Base-by-base conservation (phyloP, 108 stramenopile genomes). In the Nitzschia putrida region DNA sequence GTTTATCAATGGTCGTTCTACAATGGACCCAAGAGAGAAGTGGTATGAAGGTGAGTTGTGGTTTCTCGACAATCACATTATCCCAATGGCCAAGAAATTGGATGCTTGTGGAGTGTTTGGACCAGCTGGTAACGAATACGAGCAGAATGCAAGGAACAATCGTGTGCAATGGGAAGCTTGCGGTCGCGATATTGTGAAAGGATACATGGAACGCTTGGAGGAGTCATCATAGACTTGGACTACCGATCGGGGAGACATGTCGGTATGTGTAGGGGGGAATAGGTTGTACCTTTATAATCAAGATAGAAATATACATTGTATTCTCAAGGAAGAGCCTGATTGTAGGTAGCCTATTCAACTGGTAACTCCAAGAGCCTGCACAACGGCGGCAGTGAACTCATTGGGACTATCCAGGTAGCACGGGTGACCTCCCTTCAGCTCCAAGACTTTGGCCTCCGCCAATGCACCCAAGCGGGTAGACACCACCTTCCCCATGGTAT, bases 361-460 rank as follows among this genome's bases (percentile, higher is more conserved):
- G 6, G 14, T 18, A 49, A 49, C 47, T 49, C 47, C 18, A 6
- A 16, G 18, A 49, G 18, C 18, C 47, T 16, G 3, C 18, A 49
- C 47, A 49, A 82, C 53, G 1, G 67, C 60, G 0, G 41, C 14
- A 12, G 85, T 81, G 77, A 93, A 93, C 49, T 75, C 78, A 25
- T 77, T 69, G 4, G 89, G 88, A 68, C 80, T 78, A 68, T 90
- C 89, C 50, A 90, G 71, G 59, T 93, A 93, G 0, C 80, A 83
- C 22, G 92, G 85, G 72, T 93, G 92, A 40, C 69, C 53, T 13
- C 89, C 92, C 20, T 74, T 61, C 53, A 90, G 71, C 60, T 93
- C 92, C 23, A 81, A 53, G 12, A 74, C 74, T 51, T 57, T 74
- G 0, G 89, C 87, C 51, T 68, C 64, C 0, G 73, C 71, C 41